phyloP scores from a whole-genome alignment of 2,329 filamentous ascomycete species.

The Plenodomus lindquistii region DNA sequence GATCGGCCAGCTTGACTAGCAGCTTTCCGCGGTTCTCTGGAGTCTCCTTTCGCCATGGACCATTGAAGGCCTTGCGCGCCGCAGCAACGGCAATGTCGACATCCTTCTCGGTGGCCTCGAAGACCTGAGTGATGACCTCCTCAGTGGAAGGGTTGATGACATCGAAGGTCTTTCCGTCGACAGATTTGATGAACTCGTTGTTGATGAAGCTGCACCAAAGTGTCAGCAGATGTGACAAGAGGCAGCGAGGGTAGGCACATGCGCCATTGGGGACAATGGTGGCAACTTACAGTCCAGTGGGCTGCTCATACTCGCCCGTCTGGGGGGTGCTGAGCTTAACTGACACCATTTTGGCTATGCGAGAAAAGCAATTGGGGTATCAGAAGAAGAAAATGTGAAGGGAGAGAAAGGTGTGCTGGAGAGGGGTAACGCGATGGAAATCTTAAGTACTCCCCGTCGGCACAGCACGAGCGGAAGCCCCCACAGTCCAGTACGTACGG shows the following conservation, averaged over 20 bases:
- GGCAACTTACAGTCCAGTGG: conserved; percentile 58
- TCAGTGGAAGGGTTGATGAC: conserved; percentile 88
- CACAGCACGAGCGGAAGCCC: conserved; percentile 27
- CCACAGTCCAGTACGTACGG: too few relatives aligned
- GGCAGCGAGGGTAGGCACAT: neutral
- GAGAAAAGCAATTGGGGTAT: conserved; percentile 31
- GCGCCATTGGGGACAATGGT: neutral
- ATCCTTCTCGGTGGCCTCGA: conserved; percentile 88
- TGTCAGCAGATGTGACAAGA: conserved; percentile 18
- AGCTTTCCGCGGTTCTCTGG: conserved; percentile 72
- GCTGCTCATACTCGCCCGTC: conserved; percentile 62
- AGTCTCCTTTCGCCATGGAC: conserved; percentile 67
- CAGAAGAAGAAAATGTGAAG: conserved; percentile 20
- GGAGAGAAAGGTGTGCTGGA: conserved; percentile 12
- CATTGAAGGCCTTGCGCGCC: conserved; percentile 83
- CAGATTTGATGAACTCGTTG: conserved; percentile 83
- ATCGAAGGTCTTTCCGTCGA: conserved; percentile 89
- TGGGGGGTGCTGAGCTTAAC: conserved; percentile 70
- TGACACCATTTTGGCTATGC: conserved; percentile 35
- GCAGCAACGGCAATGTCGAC: conserved; percentile 77
- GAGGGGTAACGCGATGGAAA: conserved; percentile 26
- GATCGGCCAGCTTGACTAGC: conserved; percentile 76
- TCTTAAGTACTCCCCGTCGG: conserved; percentile 38
- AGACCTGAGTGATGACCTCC: conserved; percentile 79
- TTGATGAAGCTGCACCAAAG: conserved; percentile 73